phyloP scores from a whole-genome alignment of 2,329 filamentous ascomycete species.

The Sclerotinia borealis region DNA sequence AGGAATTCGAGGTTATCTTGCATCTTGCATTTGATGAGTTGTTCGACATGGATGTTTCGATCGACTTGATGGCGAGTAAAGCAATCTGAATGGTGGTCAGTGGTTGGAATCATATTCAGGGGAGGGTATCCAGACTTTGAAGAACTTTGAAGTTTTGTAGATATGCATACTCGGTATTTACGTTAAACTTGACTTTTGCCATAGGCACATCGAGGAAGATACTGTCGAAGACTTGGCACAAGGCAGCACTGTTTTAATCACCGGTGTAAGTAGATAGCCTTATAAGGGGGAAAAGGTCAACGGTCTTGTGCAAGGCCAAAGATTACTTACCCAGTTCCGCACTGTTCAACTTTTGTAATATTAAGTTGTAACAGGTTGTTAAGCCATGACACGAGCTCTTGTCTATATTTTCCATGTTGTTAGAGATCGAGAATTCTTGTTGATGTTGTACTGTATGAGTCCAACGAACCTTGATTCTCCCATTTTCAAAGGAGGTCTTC shows the following conservation, averaged over 20 bases:
- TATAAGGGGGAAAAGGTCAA: conserved; percentile 23
- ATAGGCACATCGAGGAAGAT: conserved; percentile 96
- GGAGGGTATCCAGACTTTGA: conserved; percentile 58
- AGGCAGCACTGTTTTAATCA: conserved; percentile 62
- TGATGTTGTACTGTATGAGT: conserved; percentile 14
- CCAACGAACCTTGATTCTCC: conserved; percentile 32
- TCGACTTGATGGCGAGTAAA: conserved; percentile 86
- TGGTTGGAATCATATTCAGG: conserved; percentile 8
- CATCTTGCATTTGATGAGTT: conserved; percentile 97
- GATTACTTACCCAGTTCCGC: conserved; percentile 79
- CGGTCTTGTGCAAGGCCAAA: conserved; percentile 31
- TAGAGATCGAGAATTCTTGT: conserved; percentile 2
- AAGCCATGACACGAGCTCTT: conserved; percentile 93
- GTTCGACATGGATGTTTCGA: conserved; percentile 81
- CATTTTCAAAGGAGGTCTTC: conserved; percentile 22
- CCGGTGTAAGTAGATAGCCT: conserved; percentile 9
- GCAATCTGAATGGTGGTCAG: conserved; percentile 48
- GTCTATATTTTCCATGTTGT: conserved; percentile 48
- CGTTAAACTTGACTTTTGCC: conserved; percentile 96
- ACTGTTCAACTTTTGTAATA: conserved; percentile 98
- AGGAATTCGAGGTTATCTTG: conserved; percentile 99
- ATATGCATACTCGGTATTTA: conserved; percentile 94
- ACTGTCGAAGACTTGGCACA: conserved; percentile 97
- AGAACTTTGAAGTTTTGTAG: conserved; percentile 98
- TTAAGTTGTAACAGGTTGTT: conserved; percentile 98